Conservation (phyloP, 331 rosid species). For the Acacia concinna region DNA sequence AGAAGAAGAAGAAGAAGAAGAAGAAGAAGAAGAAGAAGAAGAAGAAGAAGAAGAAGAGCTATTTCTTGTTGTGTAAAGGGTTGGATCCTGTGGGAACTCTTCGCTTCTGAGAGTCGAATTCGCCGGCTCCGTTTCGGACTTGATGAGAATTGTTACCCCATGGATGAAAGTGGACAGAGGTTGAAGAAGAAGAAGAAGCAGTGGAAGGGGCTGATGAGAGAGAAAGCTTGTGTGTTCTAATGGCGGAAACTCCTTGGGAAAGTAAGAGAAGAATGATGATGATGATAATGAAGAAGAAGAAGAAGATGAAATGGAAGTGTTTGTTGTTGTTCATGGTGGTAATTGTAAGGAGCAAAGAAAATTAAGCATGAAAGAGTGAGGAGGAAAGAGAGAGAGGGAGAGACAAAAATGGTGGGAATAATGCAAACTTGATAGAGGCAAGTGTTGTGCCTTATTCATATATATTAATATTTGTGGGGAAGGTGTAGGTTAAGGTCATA, state of each 20-base stretch:
- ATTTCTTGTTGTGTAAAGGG: constrained; percentile 61
- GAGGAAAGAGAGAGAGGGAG: neutral
- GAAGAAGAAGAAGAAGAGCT: neutral
- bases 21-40: neutral
- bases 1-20: neutral
- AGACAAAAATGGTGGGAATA: constrained; percentile 10
- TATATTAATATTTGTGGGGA: constrained; percentile 35
- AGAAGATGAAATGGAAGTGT: constrained; percentile 22
- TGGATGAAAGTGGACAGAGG: constrained; percentile 24
- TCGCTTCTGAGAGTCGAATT: constrained; percentile 41
- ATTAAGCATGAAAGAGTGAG: constrained; percentile 4
- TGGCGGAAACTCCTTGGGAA: constrained; percentile 37
- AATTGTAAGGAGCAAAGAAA: neutral
- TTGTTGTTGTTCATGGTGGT: constrained; percentile 1
- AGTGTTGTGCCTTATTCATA: constrained; percentile 16
- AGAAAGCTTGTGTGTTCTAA: constrained; percentile 5
- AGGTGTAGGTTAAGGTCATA: constrained; percentile 30
- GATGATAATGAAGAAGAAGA: constrained; percentile 22
- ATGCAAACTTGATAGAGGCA: constrained; percentile 29
- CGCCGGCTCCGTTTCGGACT: constrained; percentile 25
- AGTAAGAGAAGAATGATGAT: constrained; percentile 34
- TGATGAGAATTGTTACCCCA: constrained; percentile 31
- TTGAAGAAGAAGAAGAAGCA: constrained; percentile 14
- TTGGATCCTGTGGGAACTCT: constrained; percentile 62
- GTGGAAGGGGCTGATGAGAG: constrained; percentile 46